Conservation (phyloP, 2,329 filamentous ascomycete species). For the Capronia americana region DNA sequence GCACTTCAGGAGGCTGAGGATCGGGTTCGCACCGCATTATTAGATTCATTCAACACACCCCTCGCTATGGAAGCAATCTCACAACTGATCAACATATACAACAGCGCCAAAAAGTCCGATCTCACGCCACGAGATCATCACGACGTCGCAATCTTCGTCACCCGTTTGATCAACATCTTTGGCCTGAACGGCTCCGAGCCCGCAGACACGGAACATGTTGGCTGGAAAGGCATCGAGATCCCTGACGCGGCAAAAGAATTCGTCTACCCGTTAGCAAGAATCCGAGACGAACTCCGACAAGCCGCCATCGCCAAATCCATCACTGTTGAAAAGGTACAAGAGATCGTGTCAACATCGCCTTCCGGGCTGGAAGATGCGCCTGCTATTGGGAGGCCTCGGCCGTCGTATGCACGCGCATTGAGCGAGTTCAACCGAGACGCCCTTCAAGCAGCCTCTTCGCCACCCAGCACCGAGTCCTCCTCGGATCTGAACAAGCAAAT, state of each 20-base stretch:
- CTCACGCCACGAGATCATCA: constrained; percentile 57
- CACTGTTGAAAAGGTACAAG: constrained; percentile 46
- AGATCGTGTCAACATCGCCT: constrained; percentile 46
- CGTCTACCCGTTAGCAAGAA: constrained; percentile 63
- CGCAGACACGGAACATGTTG: constrained; percentile 55
- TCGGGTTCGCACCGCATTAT: constrained; percentile 69
- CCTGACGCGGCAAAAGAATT: constrained; percentile 65
- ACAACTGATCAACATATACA: constrained; percentile 75
- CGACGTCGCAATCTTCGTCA: constrained; percentile 76
- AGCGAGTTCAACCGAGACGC: constrained; percentile 42
- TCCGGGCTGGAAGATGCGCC: constrained; percentile 36
- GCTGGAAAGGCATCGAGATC: constrained; percentile 71
- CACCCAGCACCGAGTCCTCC: constrained; percentile 56
- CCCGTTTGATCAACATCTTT: constrained; percentile 81
- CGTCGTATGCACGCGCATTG: constrained; percentile 37
- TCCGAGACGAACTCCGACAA: constrained; percentile 65
- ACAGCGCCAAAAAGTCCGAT: constrained; percentile 58
- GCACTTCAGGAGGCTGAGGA: constrained; percentile 62
- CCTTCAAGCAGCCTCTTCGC: constrained; percentile 57
- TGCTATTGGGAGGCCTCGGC: constrained; percentile 33
- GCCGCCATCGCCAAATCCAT: constrained; percentile 59
- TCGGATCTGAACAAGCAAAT: constrained; percentile 70
- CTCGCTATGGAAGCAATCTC: constrained; percentile 78
- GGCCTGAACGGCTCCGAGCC: constrained; percentile 64
- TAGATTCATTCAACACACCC: constrained; percentile 88